phyloP scores from a whole-genome alignment of 2,329 filamentous ascomycete species.

The Fusarium anguioides region DNA sequence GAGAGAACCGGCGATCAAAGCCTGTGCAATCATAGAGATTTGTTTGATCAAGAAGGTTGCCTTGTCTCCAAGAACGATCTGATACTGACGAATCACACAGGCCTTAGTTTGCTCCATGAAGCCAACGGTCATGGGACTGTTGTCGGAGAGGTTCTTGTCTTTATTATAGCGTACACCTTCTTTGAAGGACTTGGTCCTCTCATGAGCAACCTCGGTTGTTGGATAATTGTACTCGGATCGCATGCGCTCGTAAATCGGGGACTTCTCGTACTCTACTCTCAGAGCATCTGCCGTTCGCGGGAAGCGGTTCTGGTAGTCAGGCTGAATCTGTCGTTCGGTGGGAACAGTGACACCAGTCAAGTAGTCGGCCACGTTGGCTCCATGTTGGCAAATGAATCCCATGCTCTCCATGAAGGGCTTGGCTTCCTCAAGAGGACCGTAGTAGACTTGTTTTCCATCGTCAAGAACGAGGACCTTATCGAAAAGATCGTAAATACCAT shows the following conservation, averaged over 20 bases:
- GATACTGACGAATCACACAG: constrained; percentile 69
- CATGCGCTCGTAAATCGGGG: constrained; percentile 62
- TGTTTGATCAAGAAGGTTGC: constrained; percentile 73
- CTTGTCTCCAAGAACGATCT: constrained; percentile 74
- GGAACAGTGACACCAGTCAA: constrained; percentile 74
- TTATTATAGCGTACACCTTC: constrained; percentile 65
- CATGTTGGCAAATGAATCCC: constrained; percentile 71
- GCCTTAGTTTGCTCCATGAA: constrained; percentile 67
- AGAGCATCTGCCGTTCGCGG: constrained; percentile 60
- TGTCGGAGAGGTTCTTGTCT: constrained; percentile 62
- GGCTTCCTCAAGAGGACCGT: constrained; percentile 68
- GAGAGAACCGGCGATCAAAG: constrained; percentile 72
- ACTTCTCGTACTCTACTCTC: constrained; percentile 62
- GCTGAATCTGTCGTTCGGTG: constrained; percentile 72
- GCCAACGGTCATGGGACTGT: constrained; percentile 66
- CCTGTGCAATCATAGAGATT: constrained; percentile 65
- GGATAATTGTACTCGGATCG: constrained; percentile 68
- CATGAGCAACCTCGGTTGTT: constrained; percentile 58
- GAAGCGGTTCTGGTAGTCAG: constrained; percentile 54
- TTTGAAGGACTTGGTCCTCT: constrained; percentile 64
- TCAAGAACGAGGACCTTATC: constrained; percentile 77
- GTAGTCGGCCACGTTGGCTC: constrained; percentile 73
- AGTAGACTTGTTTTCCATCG: constrained; percentile 73
- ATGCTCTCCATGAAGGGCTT: constrained; percentile 72
- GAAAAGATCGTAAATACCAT: constrained; percentile 76